Evolutionary conservation across 768 basidiomycete genomes (phyloP).

Genomic region (Hygrocybe coccinea): DNA sequence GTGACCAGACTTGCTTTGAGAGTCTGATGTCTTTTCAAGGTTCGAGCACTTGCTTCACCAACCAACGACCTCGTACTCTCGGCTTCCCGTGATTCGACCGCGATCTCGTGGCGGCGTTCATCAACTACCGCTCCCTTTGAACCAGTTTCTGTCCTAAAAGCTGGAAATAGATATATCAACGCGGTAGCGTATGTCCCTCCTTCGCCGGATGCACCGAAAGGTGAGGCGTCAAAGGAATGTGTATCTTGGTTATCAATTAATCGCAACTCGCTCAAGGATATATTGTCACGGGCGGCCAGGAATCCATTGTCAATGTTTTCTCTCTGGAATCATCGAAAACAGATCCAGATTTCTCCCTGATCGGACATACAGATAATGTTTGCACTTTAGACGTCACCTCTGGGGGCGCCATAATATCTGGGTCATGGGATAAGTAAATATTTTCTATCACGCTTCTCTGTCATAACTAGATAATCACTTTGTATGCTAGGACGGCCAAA

Average conservation of each 20-base stretch:
- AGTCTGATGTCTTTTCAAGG: conserved; percentile 43
- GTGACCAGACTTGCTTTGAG: conserved; percentile 14
- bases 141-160: conserved; percentile 49
- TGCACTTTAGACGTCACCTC: conserved; percentile 73
- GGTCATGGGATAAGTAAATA: conserved; percentile 93
- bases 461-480: background rate
- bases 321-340: conserved; percentile 51
- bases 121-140: conserved; percentile 47
- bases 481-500: conserved; percentile 71
- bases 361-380: conserved; percentile 89
- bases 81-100: conserved; percentile 86
- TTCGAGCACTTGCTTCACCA: conserved; percentile 76
- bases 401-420: conserved; percentile 78
- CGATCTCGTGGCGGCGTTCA: conserved; percentile 75
- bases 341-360: conserved; percentile 74
- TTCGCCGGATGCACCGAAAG: conserved; percentile 63
- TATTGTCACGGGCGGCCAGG: conserved; percentile 84
- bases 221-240: conserved; percentile 31
- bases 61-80: conserved; percentile 77
- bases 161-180: conserved; percentile 75
- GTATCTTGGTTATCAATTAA: background rate
- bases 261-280: conserved; percentile 54
- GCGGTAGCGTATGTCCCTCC: conserved; percentile 74
- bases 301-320: conserved; percentile 82
- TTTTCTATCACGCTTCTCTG: background rate